Conservation (phyloP, 1,139 yeast genomes). For the Candida sp. region DNA sequence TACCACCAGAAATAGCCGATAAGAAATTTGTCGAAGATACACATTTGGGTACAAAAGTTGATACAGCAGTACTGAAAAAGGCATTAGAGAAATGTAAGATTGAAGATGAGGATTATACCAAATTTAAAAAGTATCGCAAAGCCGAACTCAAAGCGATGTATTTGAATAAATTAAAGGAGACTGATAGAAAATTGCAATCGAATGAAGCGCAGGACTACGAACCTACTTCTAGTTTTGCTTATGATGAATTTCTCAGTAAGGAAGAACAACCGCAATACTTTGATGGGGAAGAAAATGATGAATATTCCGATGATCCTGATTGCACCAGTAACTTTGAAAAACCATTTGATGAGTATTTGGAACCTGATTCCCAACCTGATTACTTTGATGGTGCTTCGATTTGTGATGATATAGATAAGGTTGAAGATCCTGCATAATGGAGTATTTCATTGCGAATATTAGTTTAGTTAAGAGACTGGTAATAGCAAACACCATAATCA, state of each 20-base stretch:
- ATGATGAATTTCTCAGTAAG: conserved; percentile 33
- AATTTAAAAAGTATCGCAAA: conserved; percentile 20
- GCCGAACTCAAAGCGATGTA: conserved; percentile 9
- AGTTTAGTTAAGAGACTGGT: conserved; percentile 1
- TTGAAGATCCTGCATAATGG: neutral
- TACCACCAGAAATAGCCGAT: conserved; percentile 50
- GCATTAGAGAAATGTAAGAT: conserved; percentile 18
- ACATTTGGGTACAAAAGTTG: conserved; percentile 31
- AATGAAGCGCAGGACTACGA: conserved; percentile 7
- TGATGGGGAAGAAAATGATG: conserved; percentile 31
- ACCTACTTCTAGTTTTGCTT: conserved; percentile 14
- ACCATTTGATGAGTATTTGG: conserved; percentile 33
- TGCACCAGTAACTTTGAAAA: conserved; percentile 30
- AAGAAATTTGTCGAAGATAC: conserved; percentile 33
- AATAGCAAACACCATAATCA: neutral
- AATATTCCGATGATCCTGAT: conserved; percentile 36
- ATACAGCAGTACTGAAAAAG: conserved; percentile 19
- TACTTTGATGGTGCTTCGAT: conserved; percentile 11
- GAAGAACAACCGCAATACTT: conserved; percentile 39
- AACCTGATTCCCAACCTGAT: conserved; percentile 20
- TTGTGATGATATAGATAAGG: neutral
- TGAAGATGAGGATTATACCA: conserved; percentile 24
- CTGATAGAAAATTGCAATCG: neutral
- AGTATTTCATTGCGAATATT: neutral
- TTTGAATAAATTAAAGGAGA: conserved; percentile 8